Evolutionary conservation across 768 basidiomycete species (phyloP).

Genomic region (Amanita rimosa): DNA sequence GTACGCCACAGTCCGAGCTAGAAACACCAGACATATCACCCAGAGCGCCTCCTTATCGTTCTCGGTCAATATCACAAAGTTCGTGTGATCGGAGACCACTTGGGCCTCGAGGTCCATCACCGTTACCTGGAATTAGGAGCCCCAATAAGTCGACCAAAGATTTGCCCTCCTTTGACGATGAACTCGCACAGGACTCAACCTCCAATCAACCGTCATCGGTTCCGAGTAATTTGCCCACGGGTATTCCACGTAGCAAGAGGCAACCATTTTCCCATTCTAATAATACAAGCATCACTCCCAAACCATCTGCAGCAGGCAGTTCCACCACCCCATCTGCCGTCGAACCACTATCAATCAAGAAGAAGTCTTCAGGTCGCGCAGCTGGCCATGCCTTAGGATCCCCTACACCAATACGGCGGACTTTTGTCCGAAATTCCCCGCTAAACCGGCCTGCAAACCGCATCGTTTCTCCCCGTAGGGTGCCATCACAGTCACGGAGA

Average conservation of each 20-base stretch:
- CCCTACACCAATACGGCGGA: slow-evolving; percentile 27
- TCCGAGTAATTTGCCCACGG: slow-evolving; percentile 24
- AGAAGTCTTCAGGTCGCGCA: slow-evolving; percentile 58
- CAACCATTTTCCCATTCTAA: slow-evolving; percentile 48
- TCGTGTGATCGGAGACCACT: slow-evolving; percentile 50
- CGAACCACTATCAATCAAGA: slow-evolving; percentile 78
- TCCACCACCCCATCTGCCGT: slow-evolving; percentile 33
- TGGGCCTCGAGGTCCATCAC: slow-evolving; percentile 71
- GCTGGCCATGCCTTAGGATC: slow-evolving; percentile 24
- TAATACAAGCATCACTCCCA: slow-evolving; percentile 46
- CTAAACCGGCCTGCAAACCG: slow-evolving; percentile 32
- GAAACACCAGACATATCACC: slow-evolving; percentile 17
- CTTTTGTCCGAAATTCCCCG: slow-evolving; percentile 40
- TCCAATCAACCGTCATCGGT: slow-evolving; percentile 12
- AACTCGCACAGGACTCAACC: slow-evolving; percentile 27
- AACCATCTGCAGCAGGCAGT: slow-evolving; percentile 19
- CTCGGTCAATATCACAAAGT: slow-evolving; percentile 35
- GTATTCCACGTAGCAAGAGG: slow-evolving; percentile 62
- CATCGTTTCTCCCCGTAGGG: slow-evolving; percentile 37
- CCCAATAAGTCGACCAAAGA: slow-evolving; percentile 21
- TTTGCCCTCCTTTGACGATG: slow-evolving; percentile 35
- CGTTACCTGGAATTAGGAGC: slow-evolving; percentile 40
- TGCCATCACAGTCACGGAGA: slow-evolving; percentile 42
- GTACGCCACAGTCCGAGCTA: slow-evolving; percentile 37
- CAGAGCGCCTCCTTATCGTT: slow-evolving; percentile 22